phyloP scores from a whole-genome alignment of 108 stramenopile species.

The Schizochytrium sp. region DNA sequence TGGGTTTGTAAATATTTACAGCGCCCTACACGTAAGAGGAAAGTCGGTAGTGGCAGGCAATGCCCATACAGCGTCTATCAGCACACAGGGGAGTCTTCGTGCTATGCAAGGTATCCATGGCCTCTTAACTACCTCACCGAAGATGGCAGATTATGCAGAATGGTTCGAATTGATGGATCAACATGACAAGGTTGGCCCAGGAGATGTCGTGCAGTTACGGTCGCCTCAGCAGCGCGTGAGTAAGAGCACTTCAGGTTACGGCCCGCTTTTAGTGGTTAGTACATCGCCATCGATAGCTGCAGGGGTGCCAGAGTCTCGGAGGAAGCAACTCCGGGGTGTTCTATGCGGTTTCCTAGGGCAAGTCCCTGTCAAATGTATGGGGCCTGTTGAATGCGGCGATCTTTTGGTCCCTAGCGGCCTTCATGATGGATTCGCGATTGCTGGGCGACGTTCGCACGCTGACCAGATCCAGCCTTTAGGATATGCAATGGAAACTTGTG shows the following conservation, averaged over 20 bases:
- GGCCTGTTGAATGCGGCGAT: background rate
- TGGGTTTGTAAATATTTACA: too few species aligned
- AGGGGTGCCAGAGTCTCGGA: background rate
- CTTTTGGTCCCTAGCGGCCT: slow-evolving; percentile 16
- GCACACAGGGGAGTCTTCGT: too few species aligned
- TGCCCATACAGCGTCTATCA: too few species aligned
- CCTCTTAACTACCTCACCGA: background rate
- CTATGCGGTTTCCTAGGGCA: slow-evolving; percentile 15
- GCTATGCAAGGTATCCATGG: background rate
- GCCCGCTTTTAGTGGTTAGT: background rate
- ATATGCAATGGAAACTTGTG: background rate
- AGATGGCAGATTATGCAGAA: slow-evolving; percentile 18
- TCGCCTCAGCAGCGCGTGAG: slow-evolving; percentile 1
- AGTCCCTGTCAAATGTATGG: slow-evolving; percentile 25
- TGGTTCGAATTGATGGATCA: background rate
- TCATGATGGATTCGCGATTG: background rate
- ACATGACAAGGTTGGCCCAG: background rate
- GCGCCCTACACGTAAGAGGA: too few species aligned
- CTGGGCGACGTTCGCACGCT: background rate
- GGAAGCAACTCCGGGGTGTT: background rate
- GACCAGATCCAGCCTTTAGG: slow-evolving; percentile 8
- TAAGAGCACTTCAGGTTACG: background rate
- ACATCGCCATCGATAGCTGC: background rate
- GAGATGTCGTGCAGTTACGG: slow-evolving; percentile 13
- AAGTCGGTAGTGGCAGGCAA: too few species aligned